Conservation (phyloP, 1,139 yeast genomes). For the Kluyveromyces sp. region DNA sequence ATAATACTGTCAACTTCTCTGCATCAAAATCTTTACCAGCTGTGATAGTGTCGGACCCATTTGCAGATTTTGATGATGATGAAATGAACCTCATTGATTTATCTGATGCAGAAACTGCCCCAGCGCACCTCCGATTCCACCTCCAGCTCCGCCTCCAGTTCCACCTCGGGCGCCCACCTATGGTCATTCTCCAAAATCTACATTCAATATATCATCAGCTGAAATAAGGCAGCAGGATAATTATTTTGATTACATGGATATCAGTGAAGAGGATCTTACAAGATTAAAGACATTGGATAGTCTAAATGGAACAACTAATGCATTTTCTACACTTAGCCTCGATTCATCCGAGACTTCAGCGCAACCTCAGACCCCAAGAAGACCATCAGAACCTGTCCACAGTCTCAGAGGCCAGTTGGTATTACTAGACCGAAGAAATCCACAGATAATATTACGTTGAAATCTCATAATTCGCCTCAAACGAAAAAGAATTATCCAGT, state of each 20-base stretch:
- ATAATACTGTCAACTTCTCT: slow-evolving; percentile 14
- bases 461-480: not conserved
- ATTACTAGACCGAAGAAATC: not conserved
- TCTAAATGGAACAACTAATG: slow-evolving; percentile 23
- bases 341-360: slow-evolving; percentile 10
- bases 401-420: not conserved
- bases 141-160: too few species aligned
- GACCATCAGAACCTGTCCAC: slow-evolving; percentile 5
- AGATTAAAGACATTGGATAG: slow-evolving; percentile 32
- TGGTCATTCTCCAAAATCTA: not conserved
- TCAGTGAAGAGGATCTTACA: slow-evolving; percentile 17
- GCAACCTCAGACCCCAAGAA: slow-evolving; percentile 2
- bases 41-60: slow-evolving; percentile 1
- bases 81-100: slow-evolving; percentile 9
- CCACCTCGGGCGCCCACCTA: too few species aligned
- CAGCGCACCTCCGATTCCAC: too few species aligned
- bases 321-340: slow-evolving; percentile 5
- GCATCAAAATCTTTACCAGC: slow-evolving; percentile 18
- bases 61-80: slow-evolving; percentile 14
- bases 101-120: slow-evolving; percentile 8
- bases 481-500: not conserved
- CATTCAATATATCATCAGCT: not conserved
- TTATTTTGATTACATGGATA: slow-evolving; percentile 18
- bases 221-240: slow-evolving; percentile 5
- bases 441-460: not conserved